Percentiles rank a stretch among this genome's conserved stretches.
Evolutionary conservation across 2,329 filamentous ascomycete species (phyloP).

Genomic region (Boeremia exigua): DNA sequence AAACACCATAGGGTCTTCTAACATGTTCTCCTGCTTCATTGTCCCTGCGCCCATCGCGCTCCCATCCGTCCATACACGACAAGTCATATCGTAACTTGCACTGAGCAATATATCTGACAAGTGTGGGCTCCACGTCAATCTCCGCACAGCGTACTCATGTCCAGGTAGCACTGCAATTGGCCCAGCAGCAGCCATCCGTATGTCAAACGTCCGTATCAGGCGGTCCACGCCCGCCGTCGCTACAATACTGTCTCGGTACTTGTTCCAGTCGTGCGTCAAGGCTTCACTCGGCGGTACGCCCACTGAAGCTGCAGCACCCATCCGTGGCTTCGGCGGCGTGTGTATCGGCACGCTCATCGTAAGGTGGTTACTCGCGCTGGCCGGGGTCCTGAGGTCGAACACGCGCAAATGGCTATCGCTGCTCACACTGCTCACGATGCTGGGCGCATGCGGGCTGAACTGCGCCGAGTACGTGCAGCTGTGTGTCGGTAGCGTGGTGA

Average conservation of each 20-base stretch:
- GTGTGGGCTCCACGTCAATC: conserved; percentile 91
- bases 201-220: conserved; percentile 86
- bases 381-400: conserved; percentile 88
- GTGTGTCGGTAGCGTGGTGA: conserved; percentile 88
- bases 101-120: conserved; percentile 85
- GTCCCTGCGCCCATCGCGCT: conserved; percentile 55
- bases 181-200: conserved; percentile 75
- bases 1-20: conserved; percentile 47
- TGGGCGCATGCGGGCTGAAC: conserved; percentile 87
- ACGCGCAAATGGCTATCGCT: conserved; percentile 88
- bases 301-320: conserved; percentile 49
- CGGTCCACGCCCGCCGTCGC: conserved; percentile 91
- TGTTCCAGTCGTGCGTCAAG: conserved; percentile 98
- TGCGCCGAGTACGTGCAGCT: conserved; percentile 93
- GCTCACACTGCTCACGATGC: conserved; percentile 84
- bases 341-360: conserved; percentile 84
- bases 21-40: conserved; percentile 41
- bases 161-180: conserved; percentile 78
- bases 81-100: conserved; percentile 98
- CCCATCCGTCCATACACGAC: conserved; percentile 91
- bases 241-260: conserved; percentile 84
- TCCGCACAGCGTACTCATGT: conserved; percentile 88
- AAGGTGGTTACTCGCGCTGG: conserved; percentile 86
- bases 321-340: conserved; percentile 63
- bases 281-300: conserved; percentile 75